Percentiles rank a stretch among this genome's conserved stretches.
Evolutionary conservation across 306 rosid species (phyloP).

Genomic region (Sophora flavescens): DNA sequence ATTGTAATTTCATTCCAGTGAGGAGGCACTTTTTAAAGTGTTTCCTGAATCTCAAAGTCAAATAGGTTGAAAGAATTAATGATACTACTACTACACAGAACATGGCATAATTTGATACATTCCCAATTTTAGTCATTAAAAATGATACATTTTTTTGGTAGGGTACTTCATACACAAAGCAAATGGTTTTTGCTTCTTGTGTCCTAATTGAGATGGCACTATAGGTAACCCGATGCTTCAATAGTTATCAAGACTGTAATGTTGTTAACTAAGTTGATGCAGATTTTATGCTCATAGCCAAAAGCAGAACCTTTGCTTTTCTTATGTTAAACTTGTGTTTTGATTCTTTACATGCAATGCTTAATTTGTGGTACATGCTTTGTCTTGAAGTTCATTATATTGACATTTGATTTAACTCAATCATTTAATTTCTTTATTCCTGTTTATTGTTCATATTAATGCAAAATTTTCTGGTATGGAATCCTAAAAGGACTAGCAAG

Average conservation of each 20-base stretch:
- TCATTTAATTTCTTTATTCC: neutral
- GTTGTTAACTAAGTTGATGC: neutral
- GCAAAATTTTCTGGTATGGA: conserved; percentile 1
- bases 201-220: neutral
- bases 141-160: neutral
- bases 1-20: neutral
- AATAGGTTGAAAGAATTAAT: neutral
- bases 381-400: neutral
- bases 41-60: neutral
- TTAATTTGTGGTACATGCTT: neutral
- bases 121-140: neutral
- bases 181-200: neutral
- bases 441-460: neutral
- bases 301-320: too few relatives aligned
- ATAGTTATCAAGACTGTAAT: neutral
- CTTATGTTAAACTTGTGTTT: too few relatives aligned
- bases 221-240: neutral
- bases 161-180: neutral
- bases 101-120: neutral
- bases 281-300: too few relatives aligned
- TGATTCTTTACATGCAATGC: neutral
- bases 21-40: neutral
- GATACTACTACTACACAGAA: neutral
- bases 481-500: neutral
- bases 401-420: neutral